A percentile compares a stretch with the other conserved stretches of the same genome.
Conservation (phyloP, 2,329 filamentous ascomycete species). For the Oidium heveae region DNA sequence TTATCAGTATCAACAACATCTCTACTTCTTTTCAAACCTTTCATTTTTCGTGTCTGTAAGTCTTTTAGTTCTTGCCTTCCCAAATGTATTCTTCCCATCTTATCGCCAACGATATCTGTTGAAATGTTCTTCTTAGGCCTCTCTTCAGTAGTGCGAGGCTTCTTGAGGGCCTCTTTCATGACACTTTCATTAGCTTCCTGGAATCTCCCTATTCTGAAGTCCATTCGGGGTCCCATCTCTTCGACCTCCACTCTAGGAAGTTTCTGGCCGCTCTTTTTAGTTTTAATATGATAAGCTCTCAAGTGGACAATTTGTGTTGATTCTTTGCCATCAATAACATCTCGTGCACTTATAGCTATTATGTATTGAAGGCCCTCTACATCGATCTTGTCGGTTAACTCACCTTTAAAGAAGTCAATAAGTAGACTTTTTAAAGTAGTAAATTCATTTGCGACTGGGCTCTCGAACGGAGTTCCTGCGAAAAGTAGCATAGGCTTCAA, state of each 20-base stretch:
- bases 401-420: conserved; percentile 74
- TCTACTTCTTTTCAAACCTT: conserved; percentile 72
- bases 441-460: conserved; percentile 52
- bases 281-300: conserved; percentile 65
- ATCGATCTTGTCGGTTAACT: conserved; percentile 56
- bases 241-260: conserved; percentile 80
- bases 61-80: conserved; percentile 70
- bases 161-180: conserved; percentile 79
- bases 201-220: conserved; percentile 64
- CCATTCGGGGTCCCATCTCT: conserved; percentile 84
- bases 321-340: conserved; percentile 22
- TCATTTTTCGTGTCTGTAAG: conserved; percentile 96
- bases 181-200: conserved; percentile 53
- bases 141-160: conserved; percentile 49
- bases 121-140: conserved; percentile 89
- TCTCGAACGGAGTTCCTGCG: conserved; percentile 68
- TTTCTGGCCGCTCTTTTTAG: conserved; percentile 65
- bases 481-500: conserved; percentile 83
- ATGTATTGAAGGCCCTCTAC: conserved; percentile 88
- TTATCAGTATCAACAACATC: conserved; percentile 31
- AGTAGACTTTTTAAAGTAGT: conserved; percentile 71
- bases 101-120: conserved; percentile 81
- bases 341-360: conserved; percentile 55
- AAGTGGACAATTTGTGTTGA: conserved; percentile 35
- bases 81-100: conserved; percentile 79